Conservation (phyloP, 2,329 filamentous ascomycete genomes). For the Phaeoacremonium minimum region DNA sequence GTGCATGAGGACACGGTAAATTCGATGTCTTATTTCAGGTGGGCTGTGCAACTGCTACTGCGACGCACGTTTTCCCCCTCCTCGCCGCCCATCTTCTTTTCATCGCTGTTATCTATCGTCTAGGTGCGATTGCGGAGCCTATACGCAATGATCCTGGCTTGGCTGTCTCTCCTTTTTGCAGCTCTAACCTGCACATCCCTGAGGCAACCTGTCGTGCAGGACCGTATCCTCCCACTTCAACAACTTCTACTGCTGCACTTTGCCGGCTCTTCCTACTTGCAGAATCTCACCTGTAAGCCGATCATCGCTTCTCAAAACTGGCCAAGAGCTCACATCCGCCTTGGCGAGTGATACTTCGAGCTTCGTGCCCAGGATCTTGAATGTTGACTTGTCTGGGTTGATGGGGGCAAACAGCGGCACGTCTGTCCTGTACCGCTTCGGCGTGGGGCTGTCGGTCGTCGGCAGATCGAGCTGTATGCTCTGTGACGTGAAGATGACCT, state of each 20-base stretch:
- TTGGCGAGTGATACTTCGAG: constrained; percentile 72
- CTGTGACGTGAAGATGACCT: constrained; percentile 61
- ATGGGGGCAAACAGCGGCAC: constrained; percentile 76
- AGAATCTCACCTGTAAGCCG: constrained; percentile 69
- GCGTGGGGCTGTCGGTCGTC: constrained; percentile 67
- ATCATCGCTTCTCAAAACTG: constrained; percentile 78
- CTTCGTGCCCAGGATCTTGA: constrained; percentile 84
- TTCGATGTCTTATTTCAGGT: too few relatives aligned
- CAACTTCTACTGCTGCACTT: constrained; percentile 13
- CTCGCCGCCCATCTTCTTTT: too few relatives aligned
- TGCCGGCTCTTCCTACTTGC: constrained; percentile 78
- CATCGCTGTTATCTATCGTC: too few relatives aligned
- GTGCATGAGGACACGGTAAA: too few relatives aligned
- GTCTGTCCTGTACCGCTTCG: constrained; percentile 72
- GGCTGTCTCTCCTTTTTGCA: too few relatives aligned
- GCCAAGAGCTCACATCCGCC: constrained; percentile 77
- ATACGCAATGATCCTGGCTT: too few relatives aligned
- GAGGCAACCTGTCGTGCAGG: too few relatives aligned
- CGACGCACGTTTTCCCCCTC: too few relatives aligned
- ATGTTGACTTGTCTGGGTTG: constrained; percentile 68
- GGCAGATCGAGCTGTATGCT: constrained; percentile 73
- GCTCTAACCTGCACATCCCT: too few relatives aligned
- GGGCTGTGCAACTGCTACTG: too few relatives aligned
- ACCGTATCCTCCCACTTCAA: too few relatives aligned
- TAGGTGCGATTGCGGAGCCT: too few relatives aligned